phyloP scores from a whole-genome alignment of 768 basidiomycete species.

The Boletus huronensis region DNA sequence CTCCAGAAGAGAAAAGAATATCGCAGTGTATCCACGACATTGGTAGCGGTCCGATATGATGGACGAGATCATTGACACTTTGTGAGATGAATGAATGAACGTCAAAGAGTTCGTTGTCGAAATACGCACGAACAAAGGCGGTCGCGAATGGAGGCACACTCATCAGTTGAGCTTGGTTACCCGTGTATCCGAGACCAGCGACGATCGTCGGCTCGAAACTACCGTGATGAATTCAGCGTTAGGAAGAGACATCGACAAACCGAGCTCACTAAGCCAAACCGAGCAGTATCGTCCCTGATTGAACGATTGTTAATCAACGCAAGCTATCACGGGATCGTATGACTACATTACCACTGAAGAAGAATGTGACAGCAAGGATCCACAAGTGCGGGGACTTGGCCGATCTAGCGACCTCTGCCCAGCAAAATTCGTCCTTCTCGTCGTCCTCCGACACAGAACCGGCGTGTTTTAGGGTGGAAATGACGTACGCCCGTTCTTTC shows the following conservation, averaged over 20 bases:
- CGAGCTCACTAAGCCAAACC: constrained; percentile 24
- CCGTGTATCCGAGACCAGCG: constrained; percentile 52
- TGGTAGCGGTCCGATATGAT: constrained; percentile 52
- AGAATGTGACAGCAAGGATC: constrained; percentile 47
- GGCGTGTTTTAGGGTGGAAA: constrained; percentile 21
- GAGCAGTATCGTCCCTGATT: constrained; percentile 14
- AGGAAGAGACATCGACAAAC: constrained; percentile 15
- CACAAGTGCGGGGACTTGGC: constrained; percentile 53
- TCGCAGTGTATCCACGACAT: constrained; percentile 46
- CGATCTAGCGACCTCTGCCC: constrained; percentile 50
- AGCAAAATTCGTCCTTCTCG: constrained; percentile 47
- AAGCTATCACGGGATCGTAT: not conserved
- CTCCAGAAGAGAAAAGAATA: constrained; percentile 42
- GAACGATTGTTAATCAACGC: not conserved
- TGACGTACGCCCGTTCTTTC: constrained; percentile 48
- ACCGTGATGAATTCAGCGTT: constrained; percentile 33
- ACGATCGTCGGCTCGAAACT: constrained; percentile 77
- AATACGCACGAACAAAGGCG: constrained; percentile 44
- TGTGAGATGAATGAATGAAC: not conserved
- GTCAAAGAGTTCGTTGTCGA: not conserved
- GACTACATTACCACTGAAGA: constrained; percentile 45
- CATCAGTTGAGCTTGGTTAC: constrained; percentile 55
- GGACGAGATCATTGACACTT: constrained; percentile 39
- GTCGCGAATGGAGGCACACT: constrained; percentile 47
- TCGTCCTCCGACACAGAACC: constrained; percentile 40